phyloP scores from a whole-genome alignment of 352 stramenopile species.

The Globisporangium nunn region DNA sequence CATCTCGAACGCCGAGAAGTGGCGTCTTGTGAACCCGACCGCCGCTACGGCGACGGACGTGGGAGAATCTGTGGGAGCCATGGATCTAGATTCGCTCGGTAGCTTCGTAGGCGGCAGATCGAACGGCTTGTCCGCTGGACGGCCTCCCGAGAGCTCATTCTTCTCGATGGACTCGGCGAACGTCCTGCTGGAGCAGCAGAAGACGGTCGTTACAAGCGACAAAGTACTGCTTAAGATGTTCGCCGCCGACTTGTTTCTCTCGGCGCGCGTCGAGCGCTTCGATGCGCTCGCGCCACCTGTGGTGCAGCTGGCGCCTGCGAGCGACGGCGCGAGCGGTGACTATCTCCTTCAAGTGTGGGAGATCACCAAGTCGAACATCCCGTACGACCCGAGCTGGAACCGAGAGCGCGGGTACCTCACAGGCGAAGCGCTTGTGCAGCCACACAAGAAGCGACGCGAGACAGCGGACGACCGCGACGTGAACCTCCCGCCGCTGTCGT shows the following conservation, averaged over 20 bases:
- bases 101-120: background rate
- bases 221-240: constrained; percentile 69
- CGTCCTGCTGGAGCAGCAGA: constrained; percentile 54
- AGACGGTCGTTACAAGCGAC: constrained; percentile 57
- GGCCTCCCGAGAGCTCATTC: constrained; percentile 24
- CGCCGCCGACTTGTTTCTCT: constrained; percentile 51
- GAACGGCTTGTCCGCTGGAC: background rate
- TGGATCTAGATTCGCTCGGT: background rate
- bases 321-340: constrained; percentile 35
- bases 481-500: constrained; percentile 59
- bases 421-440: constrained; percentile 49
- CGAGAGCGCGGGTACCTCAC: constrained; percentile 76
- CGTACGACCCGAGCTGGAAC: constrained; percentile 83
- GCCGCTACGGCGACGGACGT: constrained; percentile 20
- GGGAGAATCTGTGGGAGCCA: constrained; percentile 10
- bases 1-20: constrained; percentile 78
- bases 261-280: constrained; percentile 23
- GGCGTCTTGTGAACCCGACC: constrained; percentile 57
- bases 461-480: constrained; percentile 26
- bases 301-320: constrained; percentile 41
- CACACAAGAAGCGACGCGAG: constrained; percentile 35
- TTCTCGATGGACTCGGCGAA: constrained; percentile 29
- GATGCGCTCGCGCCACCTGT: constrained; percentile 14
- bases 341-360: constrained; percentile 67
- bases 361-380: constrained; percentile 82